Conservation (phyloP, 2,329 filamentous ascomycete genomes). For the Colletotrichum eleusines region DNA sequence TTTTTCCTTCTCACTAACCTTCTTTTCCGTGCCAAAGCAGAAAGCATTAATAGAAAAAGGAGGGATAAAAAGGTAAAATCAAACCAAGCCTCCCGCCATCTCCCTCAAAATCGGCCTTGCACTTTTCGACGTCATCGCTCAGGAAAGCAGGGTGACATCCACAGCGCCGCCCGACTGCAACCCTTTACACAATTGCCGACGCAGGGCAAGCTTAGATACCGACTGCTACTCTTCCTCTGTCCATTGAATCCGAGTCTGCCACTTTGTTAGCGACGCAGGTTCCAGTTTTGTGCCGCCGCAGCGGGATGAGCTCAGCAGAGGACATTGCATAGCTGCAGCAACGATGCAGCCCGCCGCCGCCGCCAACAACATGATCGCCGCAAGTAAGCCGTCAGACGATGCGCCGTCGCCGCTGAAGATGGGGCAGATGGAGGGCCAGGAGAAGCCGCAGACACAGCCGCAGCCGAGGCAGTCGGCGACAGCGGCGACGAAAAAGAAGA, state of each 20-base stretch:
- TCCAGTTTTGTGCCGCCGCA: constrained; percentile 24
- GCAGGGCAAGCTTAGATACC: constrained; percentile 10
- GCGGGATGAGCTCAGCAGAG: constrained; percentile 30
- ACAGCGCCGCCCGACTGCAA: background rate
- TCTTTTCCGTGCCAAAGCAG: background rate
- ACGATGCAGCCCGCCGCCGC: constrained; percentile 45
- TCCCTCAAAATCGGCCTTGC: constrained; percentile 32
- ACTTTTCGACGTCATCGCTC: constrained; percentile 24
- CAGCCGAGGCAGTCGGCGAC: constrained; percentile 17
- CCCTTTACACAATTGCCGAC: constrained; percentile 10
- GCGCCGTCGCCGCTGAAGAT: constrained; percentile 17
- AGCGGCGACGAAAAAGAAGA: constrained; percentile 46
- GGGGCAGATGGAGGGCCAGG: constrained; percentile 15
- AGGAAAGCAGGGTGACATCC: constrained; percentile 22
- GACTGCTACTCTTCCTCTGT: background rate
- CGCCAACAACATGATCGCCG: constrained; percentile 16
- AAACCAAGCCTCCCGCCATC: background rate
- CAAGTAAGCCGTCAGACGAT: constrained; percentile 33
- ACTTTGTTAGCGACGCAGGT: constrained; percentile 12
- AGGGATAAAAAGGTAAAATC: background rate
- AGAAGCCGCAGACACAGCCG: constrained; percentile 35
- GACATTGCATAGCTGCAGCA: constrained; percentile 38
- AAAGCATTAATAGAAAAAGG: background rate
- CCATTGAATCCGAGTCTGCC: background rate
- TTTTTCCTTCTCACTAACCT: constrained; percentile 18